A percentile compares a stretch with the other conserved stretches of the same genome.
Conservation (phyloP, 441 rosid genomes). For the Gossypium aridum region DNA sequence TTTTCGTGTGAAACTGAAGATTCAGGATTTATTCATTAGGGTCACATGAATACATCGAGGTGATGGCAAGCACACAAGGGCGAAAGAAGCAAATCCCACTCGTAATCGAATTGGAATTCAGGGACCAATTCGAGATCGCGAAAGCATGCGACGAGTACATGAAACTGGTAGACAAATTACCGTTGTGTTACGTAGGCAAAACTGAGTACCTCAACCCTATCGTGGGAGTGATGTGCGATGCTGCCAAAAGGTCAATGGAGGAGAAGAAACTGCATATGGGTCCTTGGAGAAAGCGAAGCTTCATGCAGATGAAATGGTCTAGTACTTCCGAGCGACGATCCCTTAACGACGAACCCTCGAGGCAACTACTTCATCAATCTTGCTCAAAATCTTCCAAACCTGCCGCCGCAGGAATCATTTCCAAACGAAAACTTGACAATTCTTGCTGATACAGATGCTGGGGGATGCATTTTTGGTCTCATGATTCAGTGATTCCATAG, state of each 20-base stretch:
- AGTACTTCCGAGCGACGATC: conserved; percentile 4
- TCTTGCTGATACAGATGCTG: background rate
- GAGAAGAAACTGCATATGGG: conserved; percentile 48
- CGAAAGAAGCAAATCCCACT: conserved; percentile 31
- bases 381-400: background rate
- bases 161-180: conserved; percentile 26
- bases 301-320: conserved; percentile 63
- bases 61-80: conserved; percentile 23
- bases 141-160: conserved; percentile 38
- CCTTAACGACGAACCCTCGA: background rate
- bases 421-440: background rate
- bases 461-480: background rate
- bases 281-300: conserved; percentile 50
- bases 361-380: background rate
- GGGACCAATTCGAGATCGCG: conserved; percentile 45
- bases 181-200: conserved; percentile 43
- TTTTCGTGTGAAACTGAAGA: background rate
- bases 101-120: conserved; percentile 40
- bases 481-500: background rate
- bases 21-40: conserved; percentile 16
- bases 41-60: conserved; percentile 36
- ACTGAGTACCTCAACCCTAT: conserved; percentile 31
- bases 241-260: conserved; percentile 45
- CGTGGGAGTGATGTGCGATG: conserved; percentile 32
- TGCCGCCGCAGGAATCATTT: background rate